These are phyloP conservation scores for Nicotiana paniculata DNA, from an alignment of 257 asterid genomes.

Conservation along the genomic window DNA sequence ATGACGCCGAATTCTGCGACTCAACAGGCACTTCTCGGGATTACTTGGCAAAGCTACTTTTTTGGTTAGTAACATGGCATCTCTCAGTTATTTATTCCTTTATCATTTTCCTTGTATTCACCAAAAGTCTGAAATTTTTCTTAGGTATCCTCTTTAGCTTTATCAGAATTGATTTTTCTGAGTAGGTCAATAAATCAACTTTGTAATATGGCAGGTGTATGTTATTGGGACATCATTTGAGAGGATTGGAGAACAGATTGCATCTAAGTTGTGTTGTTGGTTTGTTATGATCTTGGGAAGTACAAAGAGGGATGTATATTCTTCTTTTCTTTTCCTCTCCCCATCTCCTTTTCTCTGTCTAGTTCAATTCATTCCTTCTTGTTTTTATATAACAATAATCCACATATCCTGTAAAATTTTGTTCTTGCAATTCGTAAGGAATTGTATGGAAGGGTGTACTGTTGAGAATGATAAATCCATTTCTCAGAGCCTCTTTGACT, in stretches of 20 bases:
- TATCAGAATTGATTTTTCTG: neutral
- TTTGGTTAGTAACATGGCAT: conserved; percentile 53
- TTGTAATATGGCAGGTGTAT: conserved; percentile 65
- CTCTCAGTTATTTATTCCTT: neutral
- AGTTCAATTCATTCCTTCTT: neutral
- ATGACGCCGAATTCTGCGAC: conserved; percentile 26
- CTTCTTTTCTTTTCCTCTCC: conserved; percentile 28
- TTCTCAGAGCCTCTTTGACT: conserved; percentile 1
- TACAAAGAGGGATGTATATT: conserved; percentile 49
- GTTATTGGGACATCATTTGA: conserved; percentile 92
- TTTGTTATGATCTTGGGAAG: conserved; percentile 47
- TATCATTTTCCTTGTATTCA: neutral
- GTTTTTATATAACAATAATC: neutral
- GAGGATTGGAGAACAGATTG: conserved; percentile 94
- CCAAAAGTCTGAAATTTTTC: neutral
- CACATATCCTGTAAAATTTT: conserved; percentile 5
- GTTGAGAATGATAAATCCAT: neutral
- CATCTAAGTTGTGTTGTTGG: conserved; percentile 92
- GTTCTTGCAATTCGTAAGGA: neutral
- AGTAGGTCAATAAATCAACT: neutral
- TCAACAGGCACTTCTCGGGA: conserved; percentile 67
- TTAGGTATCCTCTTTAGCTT: neutral
- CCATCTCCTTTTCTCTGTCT: conserved; percentile 9
- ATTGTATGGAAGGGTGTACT: neutral
- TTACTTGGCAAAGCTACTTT: conserved; percentile 91